A percentile compares a stretch with the other conserved stretches of the same genome.
Evolutionary conservation across 352 stramenopile species (phyloP).

Genomic region (Elongisporangium prolatum): DNA sequence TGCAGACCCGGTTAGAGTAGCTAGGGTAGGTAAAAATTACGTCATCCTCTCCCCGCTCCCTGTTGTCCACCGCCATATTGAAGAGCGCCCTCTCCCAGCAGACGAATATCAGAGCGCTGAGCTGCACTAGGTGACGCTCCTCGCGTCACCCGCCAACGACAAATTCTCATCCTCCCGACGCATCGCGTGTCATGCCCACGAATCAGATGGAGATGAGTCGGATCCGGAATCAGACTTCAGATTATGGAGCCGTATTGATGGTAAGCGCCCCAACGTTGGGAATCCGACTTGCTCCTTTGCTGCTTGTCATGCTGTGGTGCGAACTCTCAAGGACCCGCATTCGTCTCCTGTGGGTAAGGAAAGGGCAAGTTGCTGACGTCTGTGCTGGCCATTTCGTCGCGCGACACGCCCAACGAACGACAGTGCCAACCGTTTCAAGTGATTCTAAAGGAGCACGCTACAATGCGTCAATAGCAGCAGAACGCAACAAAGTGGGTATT

Average conservation of each 20-base stretch:
- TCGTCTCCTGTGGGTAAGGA: background rate
- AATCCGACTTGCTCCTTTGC: background rate
- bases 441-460: conserved; percentile 8
- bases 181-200: background rate
- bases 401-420: background rate
- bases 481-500: conserved; percentile 28
- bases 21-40: conserved; percentile 1
- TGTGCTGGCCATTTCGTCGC: background rate
- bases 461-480: background rate
- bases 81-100: conserved; percentile 2
- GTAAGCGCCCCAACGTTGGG: too few species aligned
- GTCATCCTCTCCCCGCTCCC: background rate
- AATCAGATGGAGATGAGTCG: background rate
- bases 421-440: background rate
- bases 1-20: conserved; percentile 40
- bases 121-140: background rate
- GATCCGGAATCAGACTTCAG: background rate
- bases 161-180: background rate
- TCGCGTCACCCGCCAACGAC: background rate
- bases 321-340: background rate
- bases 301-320: background rate
- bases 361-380: background rate
- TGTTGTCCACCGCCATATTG: background rate
- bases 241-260: too few species aligned
- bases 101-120: background rate